Conservation (phyloP, 1,284 basidiomycete genomes). For the Marasmius fiardii region DNA sequence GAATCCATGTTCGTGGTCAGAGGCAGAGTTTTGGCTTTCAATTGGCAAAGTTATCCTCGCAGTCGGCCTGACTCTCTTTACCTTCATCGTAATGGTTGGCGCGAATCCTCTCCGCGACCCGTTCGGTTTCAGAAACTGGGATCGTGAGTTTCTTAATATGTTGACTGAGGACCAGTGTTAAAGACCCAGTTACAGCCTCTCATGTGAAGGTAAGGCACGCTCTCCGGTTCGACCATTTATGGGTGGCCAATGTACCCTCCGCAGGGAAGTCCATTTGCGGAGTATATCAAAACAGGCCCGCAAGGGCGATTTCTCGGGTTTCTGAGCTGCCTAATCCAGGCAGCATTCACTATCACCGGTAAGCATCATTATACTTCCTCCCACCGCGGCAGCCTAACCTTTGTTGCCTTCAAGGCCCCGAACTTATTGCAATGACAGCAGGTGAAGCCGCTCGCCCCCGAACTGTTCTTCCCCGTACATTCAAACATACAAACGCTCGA, state of each 20-base stretch:
- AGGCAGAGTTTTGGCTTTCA: conserved; percentile 58
- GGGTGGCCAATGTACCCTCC: neutral
- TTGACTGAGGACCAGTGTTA: too few species aligned
- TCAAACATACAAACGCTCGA: conserved; percentile 41
- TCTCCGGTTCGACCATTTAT: neutral
- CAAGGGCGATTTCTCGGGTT: too few species aligned
- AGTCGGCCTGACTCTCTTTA: conserved; percentile 57
- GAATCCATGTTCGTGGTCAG: too few species aligned
- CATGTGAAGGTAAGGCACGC: neutral
- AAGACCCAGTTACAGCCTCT: neutral
- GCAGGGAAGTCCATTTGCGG: conserved; percentile 41
- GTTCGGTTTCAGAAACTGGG: conserved; percentile 61
- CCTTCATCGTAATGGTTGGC: conserved; percentile 62
- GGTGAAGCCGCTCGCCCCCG: conserved; percentile 43
- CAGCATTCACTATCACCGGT: conserved; percentile 44
- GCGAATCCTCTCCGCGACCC: conserved; percentile 62
- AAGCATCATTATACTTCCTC: neutral
- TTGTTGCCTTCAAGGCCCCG: conserved; percentile 30
- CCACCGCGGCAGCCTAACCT: neutral
- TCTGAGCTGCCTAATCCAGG: conserved; percentile 45
- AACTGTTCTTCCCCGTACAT: conserved; percentile 36
- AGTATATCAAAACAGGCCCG: conserved; percentile 37
- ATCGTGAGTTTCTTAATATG: conserved; percentile 27
- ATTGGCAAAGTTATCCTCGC: conserved; percentile 56
- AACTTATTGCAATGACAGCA: conserved; percentile 47